Base-by-base conservation (phyloP, 306 rosid species). In the Glycine tomentella region DNA sequence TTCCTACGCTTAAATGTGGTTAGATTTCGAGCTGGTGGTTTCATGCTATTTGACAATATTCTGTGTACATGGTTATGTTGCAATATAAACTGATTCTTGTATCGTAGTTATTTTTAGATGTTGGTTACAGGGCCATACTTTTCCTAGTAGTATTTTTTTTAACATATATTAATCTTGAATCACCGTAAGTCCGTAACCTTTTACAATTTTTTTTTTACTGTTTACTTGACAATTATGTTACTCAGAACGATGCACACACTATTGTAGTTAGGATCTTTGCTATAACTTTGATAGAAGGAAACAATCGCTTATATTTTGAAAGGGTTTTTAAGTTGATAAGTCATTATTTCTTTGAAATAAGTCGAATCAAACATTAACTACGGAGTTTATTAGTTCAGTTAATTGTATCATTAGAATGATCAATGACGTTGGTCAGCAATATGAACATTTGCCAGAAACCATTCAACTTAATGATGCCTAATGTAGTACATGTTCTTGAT, bases 91-190 rank as follows among this genome's bases (percentile, higher is more conserved):
- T 25, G 31, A 25, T 74, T 56, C 56, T 73, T 80, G 81, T 85
- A 77, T 80, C 15, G 44, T 85, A 82, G 61, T 20, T 59, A 14
- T 6, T 10, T 61, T 8, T 48, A 66, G 63, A 66, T 84, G 44
- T 25, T 62, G 52, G 6, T 80, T 71, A 17, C 72, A 50, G 17
- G 15, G 33, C 11, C 69, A 59, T 59, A 10, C 56, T 9, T 72
- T 55, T 55, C 8, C 58, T 9, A 20, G 3, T 42, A 8, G 31
- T 25, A 25, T 25, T 50, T 50, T 11, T 25, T 62, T 40, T 1
- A 25, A 25, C 31, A 25, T 25, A 1, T 42, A 8, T 20, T 55
- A 76, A 62, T 51, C 6, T 40, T 38, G 20, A 8, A 12, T 67
- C 5, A 31, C 48, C 31, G 31, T 25, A 52, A 0, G 48, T 25